These are phyloP conservation scores for Komagataella mondaviorum DNA, from an alignment of 805 yeast species.

Conservation along the genomic window DNA sequence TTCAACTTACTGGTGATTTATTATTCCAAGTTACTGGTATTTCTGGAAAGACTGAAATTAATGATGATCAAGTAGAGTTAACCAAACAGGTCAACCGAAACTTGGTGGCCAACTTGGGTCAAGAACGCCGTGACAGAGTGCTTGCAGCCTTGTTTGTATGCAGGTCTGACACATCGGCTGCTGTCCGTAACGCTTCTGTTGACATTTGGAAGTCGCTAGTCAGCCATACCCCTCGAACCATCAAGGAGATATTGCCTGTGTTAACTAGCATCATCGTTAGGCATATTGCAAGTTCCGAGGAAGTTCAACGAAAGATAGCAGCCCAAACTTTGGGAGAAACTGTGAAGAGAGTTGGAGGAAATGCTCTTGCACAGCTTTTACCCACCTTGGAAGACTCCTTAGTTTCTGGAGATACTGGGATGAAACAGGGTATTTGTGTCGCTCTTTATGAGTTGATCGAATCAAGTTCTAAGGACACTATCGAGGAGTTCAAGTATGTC, in stretches of 20 bases:
- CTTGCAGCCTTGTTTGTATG: constrained; percentile 82
- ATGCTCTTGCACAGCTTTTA: constrained; percentile 68
- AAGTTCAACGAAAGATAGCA: constrained; percentile 70
- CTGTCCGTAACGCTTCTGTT: constrained; percentile 79
- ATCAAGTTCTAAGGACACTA: constrained; percentile 50
- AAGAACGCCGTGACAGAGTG: constrained; percentile 77
- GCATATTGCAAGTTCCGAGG: constrained; percentile 73
- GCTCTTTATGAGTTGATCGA: constrained; percentile 79
- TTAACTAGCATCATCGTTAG: constrained; percentile 70
- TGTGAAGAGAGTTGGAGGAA: constrained; percentile 86
- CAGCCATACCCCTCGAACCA: constrained; percentile 88
- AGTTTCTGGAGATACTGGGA: constrained; percentile 53
- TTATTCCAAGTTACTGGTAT: constrained; percentile 91
- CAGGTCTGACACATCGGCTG: constrained; percentile 81
- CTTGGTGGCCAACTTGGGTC: constrained; percentile 70
- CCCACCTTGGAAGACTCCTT: constrained; percentile 72
- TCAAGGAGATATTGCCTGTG: constrained; percentile 81
- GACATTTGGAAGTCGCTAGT: constrained; percentile 97
- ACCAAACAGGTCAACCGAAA: constrained; percentile 42
- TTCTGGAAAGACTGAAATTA: constrained; percentile 59
- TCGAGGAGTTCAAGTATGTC: constrained; percentile 49
- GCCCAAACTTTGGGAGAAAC: constrained; percentile 91
- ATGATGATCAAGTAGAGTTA: constrained; percentile 35
- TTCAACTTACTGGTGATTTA: constrained; percentile 90
- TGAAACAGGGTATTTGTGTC: constrained; percentile 93